Evolutionary conservation across 2,329 filamentous ascomycete species (phyloP).

Genomic region (Thielaviopsis populi): DNA sequence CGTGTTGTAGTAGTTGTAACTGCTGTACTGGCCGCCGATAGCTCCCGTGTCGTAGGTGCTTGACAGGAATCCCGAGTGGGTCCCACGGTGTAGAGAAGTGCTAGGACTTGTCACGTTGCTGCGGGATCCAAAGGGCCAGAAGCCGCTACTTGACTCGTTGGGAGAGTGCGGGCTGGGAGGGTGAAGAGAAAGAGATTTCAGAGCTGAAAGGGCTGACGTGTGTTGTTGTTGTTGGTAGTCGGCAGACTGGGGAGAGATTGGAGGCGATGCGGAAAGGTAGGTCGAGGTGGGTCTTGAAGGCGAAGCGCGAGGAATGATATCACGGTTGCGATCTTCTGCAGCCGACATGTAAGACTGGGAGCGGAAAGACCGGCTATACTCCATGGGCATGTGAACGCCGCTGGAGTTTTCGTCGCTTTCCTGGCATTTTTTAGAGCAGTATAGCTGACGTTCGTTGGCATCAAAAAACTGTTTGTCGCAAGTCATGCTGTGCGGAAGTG

Average conservation of each 20-base stretch:
- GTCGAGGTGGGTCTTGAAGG: conserved; percentile 44
- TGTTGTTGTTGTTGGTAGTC: conserved; percentile 23
- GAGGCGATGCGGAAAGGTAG: conserved; percentile 37
- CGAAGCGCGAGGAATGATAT: conserved; percentile 49
- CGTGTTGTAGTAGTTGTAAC: conserved; percentile 18
- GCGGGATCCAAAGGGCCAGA: conserved; percentile 39
- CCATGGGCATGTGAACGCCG: conserved; percentile 21
- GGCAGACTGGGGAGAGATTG: conserved; percentile 30
- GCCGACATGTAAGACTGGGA: conserved; percentile 21
- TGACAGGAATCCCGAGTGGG: conserved; percentile 31
- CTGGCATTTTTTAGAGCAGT: conserved; percentile 50
- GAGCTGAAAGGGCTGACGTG: conserved; percentile 39
- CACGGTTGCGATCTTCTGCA: conserved; percentile 33
- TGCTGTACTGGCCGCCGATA: conserved; percentile 26
- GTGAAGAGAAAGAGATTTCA: conserved; percentile 39
- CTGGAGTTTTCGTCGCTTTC: conserved; percentile 34
- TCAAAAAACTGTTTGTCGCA: conserved; percentile 53
- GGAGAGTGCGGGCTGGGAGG: conserved; percentile 42
- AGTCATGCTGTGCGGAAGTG: conserved; percentile 39
- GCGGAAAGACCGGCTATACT: conserved; percentile 21
- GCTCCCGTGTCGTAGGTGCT: conserved; percentile 37
- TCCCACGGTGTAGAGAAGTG: conserved; percentile 34
- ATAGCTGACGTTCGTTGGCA: conserved; percentile 40
- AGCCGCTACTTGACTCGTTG: conserved; percentile 26
- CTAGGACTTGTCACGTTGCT: conserved; percentile 38